Conservation (phyloP, 176 grass and related monocot genomes). For the Ensete ventricosum region DNA sequence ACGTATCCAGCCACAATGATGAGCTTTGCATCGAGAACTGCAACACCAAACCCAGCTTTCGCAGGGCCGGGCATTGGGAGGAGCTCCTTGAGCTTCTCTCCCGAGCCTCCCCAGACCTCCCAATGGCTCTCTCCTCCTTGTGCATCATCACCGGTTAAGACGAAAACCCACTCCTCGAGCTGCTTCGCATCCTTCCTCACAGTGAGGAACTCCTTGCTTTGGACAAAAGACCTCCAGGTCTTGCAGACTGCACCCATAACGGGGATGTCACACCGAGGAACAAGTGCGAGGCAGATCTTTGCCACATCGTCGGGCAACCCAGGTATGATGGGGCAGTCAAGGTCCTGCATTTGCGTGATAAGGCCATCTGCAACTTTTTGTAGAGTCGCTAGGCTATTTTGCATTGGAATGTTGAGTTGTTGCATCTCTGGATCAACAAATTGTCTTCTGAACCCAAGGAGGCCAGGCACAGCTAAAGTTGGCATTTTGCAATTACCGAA, state of each 20-base stretch:
- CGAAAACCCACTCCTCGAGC: conserved; percentile 54
- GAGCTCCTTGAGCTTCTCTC: conserved; percentile 33
- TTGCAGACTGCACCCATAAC: conserved; percentile 52
- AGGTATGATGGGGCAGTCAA: conserved; percentile 34
- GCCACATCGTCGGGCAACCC: conserved; percentile 65
- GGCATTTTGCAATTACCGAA: background rate
- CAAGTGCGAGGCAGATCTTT: conserved; percentile 48
- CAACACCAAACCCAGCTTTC: conserved; percentile 48
- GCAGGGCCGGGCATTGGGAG: conserved; percentile 53
- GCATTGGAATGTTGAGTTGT: conserved; percentile 7
- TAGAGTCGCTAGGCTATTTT: background rate
- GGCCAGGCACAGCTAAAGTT: conserved; percentile 25
- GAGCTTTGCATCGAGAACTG: conserved; percentile 50
- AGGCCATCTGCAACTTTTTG: conserved; percentile 21
- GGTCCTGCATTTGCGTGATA: conserved; percentile 5
- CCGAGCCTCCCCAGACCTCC: conserved; percentile 32
- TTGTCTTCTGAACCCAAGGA: conserved; percentile 10
- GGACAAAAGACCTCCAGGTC: conserved; percentile 55
- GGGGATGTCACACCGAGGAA: conserved; percentile 36
- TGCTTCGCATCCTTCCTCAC: conserved; percentile 41
- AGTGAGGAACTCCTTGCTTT: conserved; percentile 44
- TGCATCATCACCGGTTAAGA: conserved; percentile 35
- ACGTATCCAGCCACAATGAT: conserved; percentile 47
- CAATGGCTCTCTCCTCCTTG: conserved; percentile 32
- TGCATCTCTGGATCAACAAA: conserved; percentile 10